Conservation (phyloP, 129 eudicot genomes). For the Arctium lappa region DNA sequence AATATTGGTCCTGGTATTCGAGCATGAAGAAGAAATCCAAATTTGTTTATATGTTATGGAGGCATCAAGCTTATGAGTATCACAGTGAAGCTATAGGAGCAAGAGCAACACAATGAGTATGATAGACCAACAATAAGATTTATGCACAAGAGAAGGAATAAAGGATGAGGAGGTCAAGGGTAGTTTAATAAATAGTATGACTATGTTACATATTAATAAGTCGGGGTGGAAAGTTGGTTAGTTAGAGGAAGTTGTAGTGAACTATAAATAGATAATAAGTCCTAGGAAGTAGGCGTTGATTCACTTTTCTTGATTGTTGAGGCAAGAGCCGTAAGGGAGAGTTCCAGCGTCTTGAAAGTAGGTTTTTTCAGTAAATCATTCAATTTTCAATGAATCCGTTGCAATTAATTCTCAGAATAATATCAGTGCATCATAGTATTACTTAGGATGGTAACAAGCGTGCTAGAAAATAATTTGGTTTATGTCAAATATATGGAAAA, state of each 20-base stretch:
- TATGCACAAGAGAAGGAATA: too few species aligned
- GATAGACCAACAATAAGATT: too few species aligned
- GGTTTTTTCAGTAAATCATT: too few species aligned
- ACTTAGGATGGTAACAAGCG: background rate
- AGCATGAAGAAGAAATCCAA: background rate
- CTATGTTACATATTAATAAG: too few species aligned
- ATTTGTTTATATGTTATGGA: background rate
- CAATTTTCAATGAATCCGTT: too few species aligned
- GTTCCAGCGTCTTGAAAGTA: too few species aligned
- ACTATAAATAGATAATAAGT: background rate
- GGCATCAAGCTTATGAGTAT: background rate
- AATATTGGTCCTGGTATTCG: background rate
- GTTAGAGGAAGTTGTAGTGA: background rate
- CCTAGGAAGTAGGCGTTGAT: background rate
- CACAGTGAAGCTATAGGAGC: background rate
- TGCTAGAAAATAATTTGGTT: background rate
- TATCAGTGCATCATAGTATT: too few species aligned
- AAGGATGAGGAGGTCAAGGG: too few species aligned
- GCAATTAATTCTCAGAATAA: too few species aligned
- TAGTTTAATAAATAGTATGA: too few species aligned
- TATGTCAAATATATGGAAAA: background rate
- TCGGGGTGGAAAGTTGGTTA: too few species aligned
- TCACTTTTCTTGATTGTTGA: background rate
- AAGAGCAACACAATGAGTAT: background rate
- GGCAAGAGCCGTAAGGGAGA: background rate